These are phyloP conservation scores for Rhynchospora pubera DNA, from an alignment of 176 grass and related monocot species.

Conservation along the genomic window DNA sequence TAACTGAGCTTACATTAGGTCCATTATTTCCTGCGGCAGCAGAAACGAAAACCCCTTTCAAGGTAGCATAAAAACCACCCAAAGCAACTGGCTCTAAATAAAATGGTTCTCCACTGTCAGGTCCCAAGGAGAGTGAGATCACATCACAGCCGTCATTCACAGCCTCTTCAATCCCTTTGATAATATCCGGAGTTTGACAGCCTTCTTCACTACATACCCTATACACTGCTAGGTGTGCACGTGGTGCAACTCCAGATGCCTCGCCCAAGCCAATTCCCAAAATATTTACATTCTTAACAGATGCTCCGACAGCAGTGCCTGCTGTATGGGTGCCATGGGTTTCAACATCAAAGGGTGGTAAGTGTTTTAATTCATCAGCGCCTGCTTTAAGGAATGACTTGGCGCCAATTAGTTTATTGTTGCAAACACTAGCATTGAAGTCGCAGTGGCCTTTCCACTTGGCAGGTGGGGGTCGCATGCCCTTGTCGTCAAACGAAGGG, in stretches of 20 bases:
- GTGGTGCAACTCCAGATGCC: constrained; percentile 47
- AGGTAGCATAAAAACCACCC: constrained; percentile 34
- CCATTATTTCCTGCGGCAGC: constrained; percentile 52
- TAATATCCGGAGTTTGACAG: constrained; percentile 45
- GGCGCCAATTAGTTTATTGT: constrained; percentile 85
- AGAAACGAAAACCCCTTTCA: constrained; percentile 60
- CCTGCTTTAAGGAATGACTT: constrained; percentile 54
- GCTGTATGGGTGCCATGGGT: constrained; percentile 64
- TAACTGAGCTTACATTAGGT: constrained; percentile 24
- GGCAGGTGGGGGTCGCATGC: constrained; percentile 45
- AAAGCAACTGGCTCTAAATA: constrained; percentile 44
- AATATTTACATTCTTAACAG: constrained; percentile 32
- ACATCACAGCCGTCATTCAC: constrained; percentile 66
- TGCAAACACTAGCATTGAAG: constrained; percentile 61
- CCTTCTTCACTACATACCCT: constrained; percentile 49
- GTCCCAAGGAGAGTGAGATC: constrained; percentile 57
- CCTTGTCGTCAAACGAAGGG: constrained; percentile 45
- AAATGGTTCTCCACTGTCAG: constrained; percentile 21
- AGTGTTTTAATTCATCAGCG: constrained; percentile 47
- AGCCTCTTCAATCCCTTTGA: constrained; percentile 61
- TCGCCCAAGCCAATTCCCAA: constrained; percentile 39
- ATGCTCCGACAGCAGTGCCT: constrained; percentile 52
- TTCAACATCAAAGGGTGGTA: constrained; percentile 35
- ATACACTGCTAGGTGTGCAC: constrained; percentile 62
- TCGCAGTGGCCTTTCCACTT: constrained; percentile 77